These are phyloP conservation scores for Rhizophagus prolifer DNA, from an alignment of 192 early-diverging fungal genomes.

Conservation along the genomic window DNA sequence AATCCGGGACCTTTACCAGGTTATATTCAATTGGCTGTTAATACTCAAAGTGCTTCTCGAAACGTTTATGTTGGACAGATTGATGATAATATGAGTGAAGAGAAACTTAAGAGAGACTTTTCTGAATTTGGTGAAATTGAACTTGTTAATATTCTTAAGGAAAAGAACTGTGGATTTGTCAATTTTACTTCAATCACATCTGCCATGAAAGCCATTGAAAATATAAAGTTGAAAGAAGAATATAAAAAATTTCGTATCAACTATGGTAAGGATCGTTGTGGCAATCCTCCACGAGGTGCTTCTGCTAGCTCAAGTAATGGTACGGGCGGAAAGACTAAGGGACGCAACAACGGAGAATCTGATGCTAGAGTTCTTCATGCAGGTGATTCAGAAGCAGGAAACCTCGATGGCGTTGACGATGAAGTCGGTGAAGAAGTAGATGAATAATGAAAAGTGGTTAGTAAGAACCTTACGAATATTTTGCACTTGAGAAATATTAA, in stretches of 20 bases:
- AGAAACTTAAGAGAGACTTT: conserved; percentile 74
- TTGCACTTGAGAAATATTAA: background rate
- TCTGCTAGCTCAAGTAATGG: background rate
- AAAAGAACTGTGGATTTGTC: conserved; percentile 86
- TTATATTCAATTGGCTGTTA: conserved; percentile 35
- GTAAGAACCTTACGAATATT: background rate
- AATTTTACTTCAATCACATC: conserved; percentile 76
- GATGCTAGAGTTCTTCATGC: conserved; percentile 31
- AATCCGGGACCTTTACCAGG: conserved; percentile 54
- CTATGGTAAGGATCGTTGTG: conserved; percentile 91
- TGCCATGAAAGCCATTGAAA: conserved; percentile 80
- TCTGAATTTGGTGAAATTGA: conserved; percentile 85
- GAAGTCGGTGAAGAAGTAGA: conserved; percentile 19
- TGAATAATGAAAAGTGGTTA: conserved; percentile 17
- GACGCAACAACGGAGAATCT: conserved; percentile 30
- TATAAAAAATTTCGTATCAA: conserved; percentile 64
- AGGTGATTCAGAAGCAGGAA: conserved; percentile 20
- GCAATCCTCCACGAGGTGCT: conserved; percentile 57
- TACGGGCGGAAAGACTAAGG: conserved; percentile 1
- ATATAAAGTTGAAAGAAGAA: conserved; percentile 58
- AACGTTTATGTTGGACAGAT: conserved; percentile 82
- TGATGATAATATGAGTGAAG: conserved; percentile 62
- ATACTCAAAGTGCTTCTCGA: conserved; percentile 57
- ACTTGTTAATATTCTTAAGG: conserved; percentile 75
- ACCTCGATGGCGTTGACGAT: conserved; percentile 14